Percentiles rank a stretch among this genome's conserved stretches.
Conservation (phyloP, 768 basidiomycete genomes). For the Boletellus sp. region DNA sequence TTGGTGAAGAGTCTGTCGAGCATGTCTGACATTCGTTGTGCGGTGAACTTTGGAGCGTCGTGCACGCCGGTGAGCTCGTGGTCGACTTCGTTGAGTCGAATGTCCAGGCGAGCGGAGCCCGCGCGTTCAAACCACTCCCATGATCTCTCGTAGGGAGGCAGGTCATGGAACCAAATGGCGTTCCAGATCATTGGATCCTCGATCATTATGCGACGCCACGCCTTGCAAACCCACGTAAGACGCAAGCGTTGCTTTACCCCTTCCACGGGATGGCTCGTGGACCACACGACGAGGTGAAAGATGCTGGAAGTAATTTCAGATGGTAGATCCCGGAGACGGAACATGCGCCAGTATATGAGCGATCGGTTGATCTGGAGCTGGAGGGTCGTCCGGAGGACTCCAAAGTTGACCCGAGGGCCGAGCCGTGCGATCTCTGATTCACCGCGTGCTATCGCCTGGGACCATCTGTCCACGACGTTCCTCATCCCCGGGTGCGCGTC, state of each 20-base stretch:
- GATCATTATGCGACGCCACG: slow-evolving; percentile 50
- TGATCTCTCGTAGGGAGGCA: slow-evolving; percentile 47
- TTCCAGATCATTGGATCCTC: slow-evolving; percentile 57
- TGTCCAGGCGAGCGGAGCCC: slow-evolving; percentile 49
- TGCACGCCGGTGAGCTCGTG: slow-evolving; percentile 22
- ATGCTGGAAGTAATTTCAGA: slow-evolving; percentile 63
- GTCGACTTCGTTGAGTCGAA: slow-evolving; percentile 54
- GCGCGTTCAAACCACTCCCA: slow-evolving; percentile 57
- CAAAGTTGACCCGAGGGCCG: slow-evolving; percentile 16
- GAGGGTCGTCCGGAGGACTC: slow-evolving; percentile 15
- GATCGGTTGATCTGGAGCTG: slow-evolving; percentile 17
- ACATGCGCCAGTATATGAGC: slow-evolving; percentile 38
- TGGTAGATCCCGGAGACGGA: slow-evolving; percentile 61
- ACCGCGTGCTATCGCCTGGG: slow-evolving; percentile 11
- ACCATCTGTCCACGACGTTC: slow-evolving; percentile 13
- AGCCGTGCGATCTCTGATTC: slow-evolving; percentile 19
- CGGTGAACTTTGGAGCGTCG: slow-evolving; percentile 35
- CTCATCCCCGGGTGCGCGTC: background rate
- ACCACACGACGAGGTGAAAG: slow-evolving; percentile 59
- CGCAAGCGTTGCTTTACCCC: slow-evolving; percentile 41
- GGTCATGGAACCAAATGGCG: slow-evolving; percentile 60
- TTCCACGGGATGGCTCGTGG: slow-evolving; percentile 33
- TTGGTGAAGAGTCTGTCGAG: slow-evolving; percentile 49
- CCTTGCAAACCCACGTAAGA: slow-evolving; percentile 57
- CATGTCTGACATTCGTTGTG: slow-evolving; percentile 43